Evolutionary conservation across 2,329 filamentous ascomycete genomes (phyloP).

Genomic region (Talaromyces funiculosus): DNA sequence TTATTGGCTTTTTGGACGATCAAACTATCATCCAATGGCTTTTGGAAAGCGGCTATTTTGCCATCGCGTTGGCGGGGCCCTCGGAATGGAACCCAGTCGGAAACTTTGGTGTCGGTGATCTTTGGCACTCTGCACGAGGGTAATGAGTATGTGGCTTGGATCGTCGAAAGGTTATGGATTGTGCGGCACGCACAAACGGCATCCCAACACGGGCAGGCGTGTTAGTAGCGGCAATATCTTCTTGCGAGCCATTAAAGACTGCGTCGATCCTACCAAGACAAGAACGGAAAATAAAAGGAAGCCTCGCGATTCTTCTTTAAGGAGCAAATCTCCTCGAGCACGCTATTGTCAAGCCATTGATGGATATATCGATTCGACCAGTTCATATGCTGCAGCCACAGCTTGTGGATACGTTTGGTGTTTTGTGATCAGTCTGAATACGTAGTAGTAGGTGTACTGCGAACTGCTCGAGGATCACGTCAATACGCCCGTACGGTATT

Average conservation of each 20-base stretch:
- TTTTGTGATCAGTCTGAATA: not conserved
- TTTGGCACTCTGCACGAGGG: not conserved
- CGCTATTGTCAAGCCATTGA: not conserved
- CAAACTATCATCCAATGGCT: not conserved
- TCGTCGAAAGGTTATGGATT: not conserved
- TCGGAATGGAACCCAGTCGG: not conserved
- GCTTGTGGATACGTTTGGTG: not conserved
- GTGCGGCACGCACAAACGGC: not conserved
- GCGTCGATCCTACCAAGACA: not conserved
- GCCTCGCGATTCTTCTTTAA: not conserved
- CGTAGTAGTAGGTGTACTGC: not conserved
- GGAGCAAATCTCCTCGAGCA: not conserved
- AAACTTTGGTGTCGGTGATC: conserved; percentile 3
- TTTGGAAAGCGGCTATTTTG: not conserved
- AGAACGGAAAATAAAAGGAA: not conserved
- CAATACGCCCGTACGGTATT: not conserved
- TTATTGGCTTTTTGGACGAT: not conserved
- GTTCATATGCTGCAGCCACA: not conserved
- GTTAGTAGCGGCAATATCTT: not conserved
- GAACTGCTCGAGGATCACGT: too few relatives aligned
- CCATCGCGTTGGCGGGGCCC: not conserved
- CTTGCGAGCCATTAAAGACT: too few relatives aligned
- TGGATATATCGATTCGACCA: not conserved
- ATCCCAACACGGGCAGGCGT: not conserved
- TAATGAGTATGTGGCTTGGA: not conserved